Evolutionary conservation across 306 rosid genomes (phyloP).

Genomic region (Dicorynia guianensis): DNA sequence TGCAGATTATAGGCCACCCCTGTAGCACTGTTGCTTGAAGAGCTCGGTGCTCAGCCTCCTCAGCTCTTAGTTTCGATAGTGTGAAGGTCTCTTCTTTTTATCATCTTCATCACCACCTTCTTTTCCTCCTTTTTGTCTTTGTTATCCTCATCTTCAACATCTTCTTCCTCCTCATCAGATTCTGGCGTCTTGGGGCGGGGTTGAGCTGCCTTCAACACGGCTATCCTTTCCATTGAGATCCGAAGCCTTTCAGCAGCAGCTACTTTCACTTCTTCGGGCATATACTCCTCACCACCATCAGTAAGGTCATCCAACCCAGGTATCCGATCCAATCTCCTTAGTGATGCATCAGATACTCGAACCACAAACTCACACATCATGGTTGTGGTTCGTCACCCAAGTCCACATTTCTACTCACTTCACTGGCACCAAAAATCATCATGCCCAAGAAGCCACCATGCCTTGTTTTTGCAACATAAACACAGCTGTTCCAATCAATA

Average conservation of each 20-base stretch:
- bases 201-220: conserved; percentile 91
- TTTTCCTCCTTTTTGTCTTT: conserved; percentile 50
- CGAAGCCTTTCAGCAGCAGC: conserved; percentile 95
- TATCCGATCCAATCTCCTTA: conserved; percentile 90
- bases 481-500: conserved; percentile 74
- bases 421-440: conserved; percentile 99
- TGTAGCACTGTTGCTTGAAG: conserved; percentile 98
- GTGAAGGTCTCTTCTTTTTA: conserved; percentile 88
- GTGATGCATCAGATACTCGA: conserved; percentile 95
- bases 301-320: conserved; percentile 97
- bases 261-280: conserved; percentile 96
- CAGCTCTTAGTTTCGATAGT: conserved; percentile 85
- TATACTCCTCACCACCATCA: conserved; percentile 97
- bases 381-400: conserved; percentile 94
- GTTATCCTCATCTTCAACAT: conserved; percentile 47
- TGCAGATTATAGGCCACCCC: conserved; percentile 91
- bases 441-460: conserved; percentile 94
- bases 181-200: conserved; percentile 76
- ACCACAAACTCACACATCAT: conserved; percentile 96
- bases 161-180: conserved; percentile 59
- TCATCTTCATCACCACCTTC: conserved; percentile 65
- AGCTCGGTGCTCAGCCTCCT: conserved; percentile 96
- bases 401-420: conserved; percentile 96
- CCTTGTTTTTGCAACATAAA: conserved; percentile 97
- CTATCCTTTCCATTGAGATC: conserved; percentile 94